phyloP scores from a whole-genome alignment of 805 yeast genomes.

The Cyberlindnera maclurae region DNA sequence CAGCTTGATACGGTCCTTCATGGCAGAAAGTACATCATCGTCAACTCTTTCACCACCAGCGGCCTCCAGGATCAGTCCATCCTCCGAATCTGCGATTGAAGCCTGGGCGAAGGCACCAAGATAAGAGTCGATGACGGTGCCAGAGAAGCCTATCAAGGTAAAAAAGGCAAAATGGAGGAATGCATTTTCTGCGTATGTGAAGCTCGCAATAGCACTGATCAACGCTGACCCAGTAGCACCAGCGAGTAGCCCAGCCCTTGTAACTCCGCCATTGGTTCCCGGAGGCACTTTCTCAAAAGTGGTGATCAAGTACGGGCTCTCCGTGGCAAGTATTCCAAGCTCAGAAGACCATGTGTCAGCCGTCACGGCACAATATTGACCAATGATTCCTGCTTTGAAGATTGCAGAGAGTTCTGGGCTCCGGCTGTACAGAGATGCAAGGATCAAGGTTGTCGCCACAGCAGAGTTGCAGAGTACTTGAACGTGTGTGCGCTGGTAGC shows the following conservation, averaged over 20 bases:
- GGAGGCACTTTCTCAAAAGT: constrained; percentile 34
- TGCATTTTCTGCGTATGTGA: constrained; percentile 16
- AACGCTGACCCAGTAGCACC: constrained; percentile 31
- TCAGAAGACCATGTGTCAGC: constrained; percentile 44
- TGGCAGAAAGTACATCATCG: constrained; percentile 15
- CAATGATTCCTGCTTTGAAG: constrained; percentile 22
- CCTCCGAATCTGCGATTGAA: constrained; percentile 28
- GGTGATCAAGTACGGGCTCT: constrained; percentile 33
- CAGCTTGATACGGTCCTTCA: constrained; percentile 16
- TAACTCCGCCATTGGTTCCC: constrained; percentile 42
- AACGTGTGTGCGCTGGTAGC: constrained; percentile 29
- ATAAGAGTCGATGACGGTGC: constrained; percentile 34
- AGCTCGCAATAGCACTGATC: constrained; percentile 25
- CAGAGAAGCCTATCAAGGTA: constrained; percentile 29
- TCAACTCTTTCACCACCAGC: constrained; percentile 30
- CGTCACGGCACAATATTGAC: constrained; percentile 37
- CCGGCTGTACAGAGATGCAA: constrained; percentile 15
- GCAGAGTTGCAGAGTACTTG: constrained; percentile 38
- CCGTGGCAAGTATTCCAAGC: constrained; percentile 34
- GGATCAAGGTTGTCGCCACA: constrained; percentile 29
- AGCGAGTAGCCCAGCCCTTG: constrained; percentile 29
- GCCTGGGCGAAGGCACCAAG: constrained; percentile 35
- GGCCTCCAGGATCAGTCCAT: constrained; percentile 23
- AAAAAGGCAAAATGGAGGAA: constrained; percentile 22
- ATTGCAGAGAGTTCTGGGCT: constrained; percentile 6